phyloP scores from a whole-genome alignment of 2,329 filamentous ascomycete species.

The Cordyceps fumosorosea region DNA sequence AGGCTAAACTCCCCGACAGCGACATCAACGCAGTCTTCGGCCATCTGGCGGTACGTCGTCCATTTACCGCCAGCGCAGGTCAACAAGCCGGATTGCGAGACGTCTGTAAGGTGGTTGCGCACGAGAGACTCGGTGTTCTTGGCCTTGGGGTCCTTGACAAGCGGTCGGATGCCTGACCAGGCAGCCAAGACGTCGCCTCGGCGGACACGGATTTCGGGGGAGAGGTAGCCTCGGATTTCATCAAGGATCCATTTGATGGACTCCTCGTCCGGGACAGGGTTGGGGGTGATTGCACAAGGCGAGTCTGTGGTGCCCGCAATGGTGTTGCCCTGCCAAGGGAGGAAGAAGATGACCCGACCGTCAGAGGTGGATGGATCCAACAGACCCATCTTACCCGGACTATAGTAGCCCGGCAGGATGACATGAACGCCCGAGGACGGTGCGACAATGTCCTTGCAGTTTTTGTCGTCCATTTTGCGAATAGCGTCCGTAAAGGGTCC shows the following conservation, averaged over 20 bases:
- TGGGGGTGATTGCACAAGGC: conserved; percentile 62
- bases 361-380: conserved; percentile 84
- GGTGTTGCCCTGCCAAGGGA: conserved; percentile 89
- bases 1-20: conserved; percentile 65
- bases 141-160: conserved; percentile 81
- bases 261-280: conserved; percentile 72
- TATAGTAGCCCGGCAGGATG: conserved; percentile 81
- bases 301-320: conserved; percentile 86
- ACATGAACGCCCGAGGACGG: conserved; percentile 82
- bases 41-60: conserved; percentile 92
- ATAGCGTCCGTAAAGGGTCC: conserved; percentile 83
- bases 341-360: conserved; percentile 86
- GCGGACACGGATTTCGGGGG: conserved; percentile 77
- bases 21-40: conserved; percentile 80
- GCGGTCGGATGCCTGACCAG: conserved; percentile 81
- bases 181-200: conserved; percentile 83
- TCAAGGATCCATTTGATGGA: conserved; percentile 85
- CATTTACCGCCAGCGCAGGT: conserved; percentile 88
- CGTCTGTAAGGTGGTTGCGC: conserved; percentile 75
- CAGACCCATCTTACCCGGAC: conserved; percentile 77
- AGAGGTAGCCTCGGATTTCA: conserved; percentile 75
- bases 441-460: conserved; percentile 70
- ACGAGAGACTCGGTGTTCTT: conserved; percentile 82
- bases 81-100: conserved; percentile 71
- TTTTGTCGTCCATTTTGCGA: conserved; percentile 73